These are phyloP conservation scores for Sungouiella blattae DNA, from an alignment of 805 yeast genomes.

Conservation along the genomic window DNA sequence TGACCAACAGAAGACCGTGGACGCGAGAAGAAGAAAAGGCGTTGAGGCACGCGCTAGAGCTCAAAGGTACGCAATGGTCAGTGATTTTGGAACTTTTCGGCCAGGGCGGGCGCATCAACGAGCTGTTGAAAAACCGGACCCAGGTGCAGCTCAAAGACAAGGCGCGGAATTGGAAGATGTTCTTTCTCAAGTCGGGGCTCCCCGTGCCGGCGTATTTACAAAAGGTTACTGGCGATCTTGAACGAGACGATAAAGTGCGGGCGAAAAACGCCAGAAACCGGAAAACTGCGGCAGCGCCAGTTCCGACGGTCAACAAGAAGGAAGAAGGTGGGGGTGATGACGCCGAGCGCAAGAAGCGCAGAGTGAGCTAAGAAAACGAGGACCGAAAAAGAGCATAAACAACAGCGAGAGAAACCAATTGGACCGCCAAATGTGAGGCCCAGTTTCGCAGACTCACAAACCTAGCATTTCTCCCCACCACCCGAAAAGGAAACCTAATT, in stretches of 20 bases:
- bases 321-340: no score
- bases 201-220: constrained; percentile 77
- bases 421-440: no score
- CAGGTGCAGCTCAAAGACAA: constrained; percentile 94
- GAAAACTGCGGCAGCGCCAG: constrained; percentile 41
- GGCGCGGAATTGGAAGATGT: constrained; percentile 93
- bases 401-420: no score
- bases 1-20: constrained; percentile 66
- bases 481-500: no score
- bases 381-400: no score
- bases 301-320: constrained; percentile 20
- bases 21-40: constrained; percentile 85
- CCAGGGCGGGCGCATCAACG: constrained; percentile 85
- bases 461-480: no score
- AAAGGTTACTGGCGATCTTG: constrained; percentile 85
- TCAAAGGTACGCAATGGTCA: constrained; percentile 92
- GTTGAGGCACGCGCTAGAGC: constrained; percentile 70
- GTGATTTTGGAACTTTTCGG: constrained; percentile 88
- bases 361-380: no score
- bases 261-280: constrained; percentile 30
- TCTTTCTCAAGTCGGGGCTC: constrained; percentile 68
- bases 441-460: no score
- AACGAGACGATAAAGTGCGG: constrained; percentile 46
- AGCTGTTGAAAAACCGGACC: constrained; percentile 78
- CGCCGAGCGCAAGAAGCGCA: not conserved